Base-by-base conservation (phyloP, 495 filamentous ascomycete genomes). In the Halenospora varia region DNA sequence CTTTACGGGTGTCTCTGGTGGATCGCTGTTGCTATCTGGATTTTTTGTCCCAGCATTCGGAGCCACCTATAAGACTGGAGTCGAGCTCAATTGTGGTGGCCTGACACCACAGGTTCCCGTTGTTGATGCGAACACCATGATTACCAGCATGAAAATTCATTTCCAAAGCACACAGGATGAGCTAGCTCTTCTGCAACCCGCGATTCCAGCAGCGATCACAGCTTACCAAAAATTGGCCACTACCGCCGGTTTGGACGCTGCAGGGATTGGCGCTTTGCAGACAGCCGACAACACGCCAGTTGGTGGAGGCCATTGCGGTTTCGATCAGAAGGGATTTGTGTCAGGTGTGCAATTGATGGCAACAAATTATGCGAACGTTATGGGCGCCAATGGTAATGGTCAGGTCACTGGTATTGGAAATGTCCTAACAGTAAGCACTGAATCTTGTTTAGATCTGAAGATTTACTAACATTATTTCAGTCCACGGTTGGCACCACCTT, bases 1-100 rank as follows among this genome's bases (percentile, higher is more conserved):
- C 56, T 79, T 78, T 68, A 78, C 76, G 3, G 75, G 76, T 2
- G 76, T 78, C 0, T 71, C 68, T 11, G 76, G 77, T 23, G 76
- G 77, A 25, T 64, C 70, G 13, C 68, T 80, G 2, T 57, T 75
- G 4, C 69, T 80, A 2, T 67, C 61, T 17, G 77, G 77, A 3
- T 79, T 80, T 64, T 74, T 80, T 60, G 64, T 80, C 52, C 77
- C 77, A 6, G 73, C 68, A 0, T 73, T 75, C 48, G 74, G 77
- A 56, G 66, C 70, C 26, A 67, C 72, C 39, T 79, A 75, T 57
- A 60, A 68, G 23, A 71, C 64, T 1, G 71, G 70, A 9, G 73
- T 78, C 1, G 61, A 76, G 35, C 65, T 80, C 20, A 78, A 78
- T 64, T 80, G 77, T 61, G 77, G 77, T 35, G 76, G 62, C 0